phyloP scores from a whole-genome alignment of 495 filamentous ascomycete genomes.

The Pyronema omphalodes region DNA sequence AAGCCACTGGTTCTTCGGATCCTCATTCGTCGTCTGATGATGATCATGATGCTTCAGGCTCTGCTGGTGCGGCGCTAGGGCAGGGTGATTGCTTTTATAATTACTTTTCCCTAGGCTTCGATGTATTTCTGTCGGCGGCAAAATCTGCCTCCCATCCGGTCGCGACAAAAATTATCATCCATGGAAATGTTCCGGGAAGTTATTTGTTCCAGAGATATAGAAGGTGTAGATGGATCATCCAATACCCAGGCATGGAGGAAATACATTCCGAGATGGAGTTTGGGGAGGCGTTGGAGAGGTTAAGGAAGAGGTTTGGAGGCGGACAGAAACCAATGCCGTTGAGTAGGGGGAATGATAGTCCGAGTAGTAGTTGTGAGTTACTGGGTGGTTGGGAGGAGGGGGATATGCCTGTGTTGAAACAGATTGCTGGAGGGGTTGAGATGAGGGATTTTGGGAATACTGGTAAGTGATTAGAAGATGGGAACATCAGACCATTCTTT shows the following conservation, averaged over 20 bases:
- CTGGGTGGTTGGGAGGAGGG: slow-evolving; percentile 81
- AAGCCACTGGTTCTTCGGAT: slow-evolving; percentile 46
- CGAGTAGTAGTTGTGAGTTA: slow-evolving; percentile 76
- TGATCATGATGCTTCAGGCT: slow-evolving; percentile 36
- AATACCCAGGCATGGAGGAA: slow-evolving; percentile 31
- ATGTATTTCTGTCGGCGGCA: slow-evolving; percentile 73
- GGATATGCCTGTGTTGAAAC: slow-evolving; percentile 21
- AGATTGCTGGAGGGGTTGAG: slow-evolving; percentile 15
- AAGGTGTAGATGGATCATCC: slow-evolving; percentile 69
- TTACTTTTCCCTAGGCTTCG: slow-evolving; percentile 88
- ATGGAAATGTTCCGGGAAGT: slow-evolving; percentile 85
- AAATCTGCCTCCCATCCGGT: slow-evolving; percentile 42
- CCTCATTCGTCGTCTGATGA: slow-evolving; percentile 68
- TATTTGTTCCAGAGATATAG: slow-evolving; percentile 94
- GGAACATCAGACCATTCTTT: slow-evolving; percentile 11
- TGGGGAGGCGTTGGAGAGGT: slow-evolving; percentile 42
- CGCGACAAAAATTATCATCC: slow-evolving; percentile 75
- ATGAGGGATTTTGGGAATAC: slow-evolving; percentile 29
- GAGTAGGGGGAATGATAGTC: slow-evolving; percentile 80
- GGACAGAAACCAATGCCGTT: slow-evolving; percentile 61
- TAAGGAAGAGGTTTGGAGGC: slow-evolving; percentile 51
- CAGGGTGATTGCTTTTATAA: slow-evolving; percentile 71
- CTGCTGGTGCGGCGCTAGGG: too few species aligned
- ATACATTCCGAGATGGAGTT: slow-evolving; percentile 58
- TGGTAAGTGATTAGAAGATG: background rate